Evolutionary conservation across 176 grass and related monocot species (phyloP).

Genomic region (Lolium perenne): DNA sequence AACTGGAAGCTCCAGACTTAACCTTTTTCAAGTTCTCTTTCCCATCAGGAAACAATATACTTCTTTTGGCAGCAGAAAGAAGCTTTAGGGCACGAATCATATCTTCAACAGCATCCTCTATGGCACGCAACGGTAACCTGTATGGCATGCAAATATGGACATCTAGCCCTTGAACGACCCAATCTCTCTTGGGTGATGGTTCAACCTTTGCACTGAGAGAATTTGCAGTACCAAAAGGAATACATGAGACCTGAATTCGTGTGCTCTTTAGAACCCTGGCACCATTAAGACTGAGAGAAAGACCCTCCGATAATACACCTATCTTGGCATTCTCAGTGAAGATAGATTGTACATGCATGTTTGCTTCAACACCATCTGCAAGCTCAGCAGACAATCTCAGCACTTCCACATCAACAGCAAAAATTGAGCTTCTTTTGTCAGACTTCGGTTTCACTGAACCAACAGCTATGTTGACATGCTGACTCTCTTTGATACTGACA

Average conservation of each 20-base stretch:
- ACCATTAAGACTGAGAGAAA: constrained; percentile 87
- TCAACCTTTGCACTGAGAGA: constrained; percentile 65
- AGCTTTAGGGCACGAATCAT: constrained; percentile 90
- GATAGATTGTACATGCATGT: constrained; percentile 89
- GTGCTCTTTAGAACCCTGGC: constrained; percentile 92
- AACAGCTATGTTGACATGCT: constrained; percentile 40
- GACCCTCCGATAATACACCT: constrained; percentile 87
- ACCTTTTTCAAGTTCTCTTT: constrained; percentile 72
- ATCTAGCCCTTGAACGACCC: constrained; percentile 92
- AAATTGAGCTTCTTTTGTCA: constrained; percentile 73
- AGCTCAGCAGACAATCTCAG: constrained; percentile 88
- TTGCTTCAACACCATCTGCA: constrained; percentile 92
- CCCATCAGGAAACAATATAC: constrained; percentile 59
- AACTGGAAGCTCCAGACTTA: constrained; percentile 62
- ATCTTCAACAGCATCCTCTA: constrained; percentile 97
- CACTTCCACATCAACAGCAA: constrained; percentile 88
- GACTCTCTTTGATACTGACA: constrained; percentile 48
- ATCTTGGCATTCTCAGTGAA: constrained; percentile 98
- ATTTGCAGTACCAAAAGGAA: constrained; percentile 61
- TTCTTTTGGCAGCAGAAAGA: constrained; percentile 78
- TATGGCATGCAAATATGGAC: constrained; percentile 97
- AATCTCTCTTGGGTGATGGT: constrained; percentile 67
- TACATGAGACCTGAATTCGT: constrained; percentile 88
- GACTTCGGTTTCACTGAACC: constrained; percentile 53
- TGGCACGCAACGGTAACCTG: constrained; percentile 90